Base-by-base conservation (phyloP, 805 yeast species). In the Yarrowia divulgata region DNA sequence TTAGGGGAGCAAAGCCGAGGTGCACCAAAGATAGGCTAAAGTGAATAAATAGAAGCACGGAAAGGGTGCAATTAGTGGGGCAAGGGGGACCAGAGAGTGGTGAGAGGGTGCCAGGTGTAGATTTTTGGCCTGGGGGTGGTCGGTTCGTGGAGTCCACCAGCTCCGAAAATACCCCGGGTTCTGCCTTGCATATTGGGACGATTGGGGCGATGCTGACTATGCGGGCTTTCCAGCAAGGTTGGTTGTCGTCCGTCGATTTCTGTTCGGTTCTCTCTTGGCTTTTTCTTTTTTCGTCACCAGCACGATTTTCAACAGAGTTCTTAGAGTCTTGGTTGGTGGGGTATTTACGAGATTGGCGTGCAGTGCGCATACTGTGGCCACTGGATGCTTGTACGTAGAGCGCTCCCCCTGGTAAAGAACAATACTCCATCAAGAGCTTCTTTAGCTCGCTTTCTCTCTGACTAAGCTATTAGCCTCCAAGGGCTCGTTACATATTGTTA, bases 1-100 rank as follows among this genome's bases (percentile, higher is more conserved):
- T 60, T n/a, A 43, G 66, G 66, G 66, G 66, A 45, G 66, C 52
- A 45, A 34, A 16, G 48, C 48, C 63, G 48, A 57, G 62, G 50
- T 60, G 66, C 66, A 34, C 57, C 45, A 54, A 54, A 54, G 60
- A 54, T 54, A 54, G 60, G 23, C 45, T 54, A 54, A 54, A 54
- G 35, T 54, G 58, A 37, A 39, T 54, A 39, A 37, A 37, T 54
- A 1, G 58, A 39, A 12, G 16, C 23, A 8, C 14, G 7, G 37
- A 34, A 32, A 16, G 12, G 13, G 37, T 1, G 34, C 8, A 7
- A 8, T 2, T 40, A 16, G 43, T 40, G 37, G 34, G 42, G 40
- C 43, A 34, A 34, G 10, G 23, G 7, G 23, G 10, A 19, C 13
- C 3, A 19, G 23, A 10, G 3, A n/a, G 55, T 16, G 23, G 19